Conservation (phyloP, 148 eudicot genomes). For the Pharnaceum exiguum region DNA sequence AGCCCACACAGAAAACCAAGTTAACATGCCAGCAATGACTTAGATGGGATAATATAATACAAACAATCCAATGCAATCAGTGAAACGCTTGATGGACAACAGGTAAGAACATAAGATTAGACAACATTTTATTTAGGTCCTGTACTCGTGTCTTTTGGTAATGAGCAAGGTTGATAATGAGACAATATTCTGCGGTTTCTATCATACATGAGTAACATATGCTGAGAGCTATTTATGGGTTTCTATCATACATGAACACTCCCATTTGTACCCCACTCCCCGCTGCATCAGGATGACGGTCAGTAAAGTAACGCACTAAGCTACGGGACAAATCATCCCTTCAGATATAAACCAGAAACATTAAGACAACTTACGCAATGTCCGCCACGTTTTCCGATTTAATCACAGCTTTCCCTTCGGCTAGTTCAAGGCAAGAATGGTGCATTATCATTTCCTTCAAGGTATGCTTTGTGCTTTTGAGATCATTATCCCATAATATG, state of each 20-base stretch:
- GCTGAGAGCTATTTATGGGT: too few species aligned
- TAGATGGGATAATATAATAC: neutral
- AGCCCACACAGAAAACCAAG: neutral
- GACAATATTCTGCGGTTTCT: too few species aligned
- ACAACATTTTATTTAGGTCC: too few species aligned
- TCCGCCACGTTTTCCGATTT: slow-evolving; percentile 62
- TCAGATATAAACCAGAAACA: neutral
- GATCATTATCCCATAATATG: slow-evolving; percentile 89
- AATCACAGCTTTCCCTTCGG: slow-evolving; percentile 75
- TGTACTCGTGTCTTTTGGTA: too few species aligned
- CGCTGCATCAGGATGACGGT: too few species aligned
- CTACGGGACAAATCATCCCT: neutral
- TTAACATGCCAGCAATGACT: neutral
- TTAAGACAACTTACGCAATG: slow-evolving; percentile 57
- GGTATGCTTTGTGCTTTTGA: slow-evolving; percentile 75
- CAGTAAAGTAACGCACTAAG: too few species aligned
- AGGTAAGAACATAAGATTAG: too few species aligned
- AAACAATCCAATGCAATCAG: neutral
- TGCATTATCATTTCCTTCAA: slow-evolving; percentile 87
- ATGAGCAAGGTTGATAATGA: too few species aligned
- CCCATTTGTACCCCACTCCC: too few species aligned
- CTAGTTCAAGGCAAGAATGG: slow-evolving; percentile 61
- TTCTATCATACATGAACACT: too few species aligned
- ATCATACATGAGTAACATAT: too few species aligned
- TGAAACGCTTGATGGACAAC: too few species aligned